Base-by-base conservation (phyloP, 768 basidiomycete genomes). In the Pleurotus djamor region DNA sequence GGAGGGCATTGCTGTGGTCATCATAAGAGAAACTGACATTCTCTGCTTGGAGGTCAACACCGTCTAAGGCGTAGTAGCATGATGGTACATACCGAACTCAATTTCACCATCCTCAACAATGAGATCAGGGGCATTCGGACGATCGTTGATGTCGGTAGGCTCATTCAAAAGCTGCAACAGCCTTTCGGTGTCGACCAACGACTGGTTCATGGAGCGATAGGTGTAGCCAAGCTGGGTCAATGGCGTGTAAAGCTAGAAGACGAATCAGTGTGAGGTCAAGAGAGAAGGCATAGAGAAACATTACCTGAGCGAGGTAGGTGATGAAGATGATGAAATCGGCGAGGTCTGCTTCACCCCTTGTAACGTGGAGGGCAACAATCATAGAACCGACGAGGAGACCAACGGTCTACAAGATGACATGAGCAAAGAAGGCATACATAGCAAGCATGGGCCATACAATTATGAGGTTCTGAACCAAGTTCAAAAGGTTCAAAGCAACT, bases 11-110 rank as follows among this genome's bases (percentile, higher is more conserved):
- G 13, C 78, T 80, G 21, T 89, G 83, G 3, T 80, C 80, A 64
- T 92, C 90, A 71, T 97, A 96, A 3, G 91, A 89, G 73, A 98
- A 95, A 64, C 72, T 80, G 64, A 96, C 96, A 65, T 96, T 86
- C 32, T 93, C 90, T 92, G 60, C 4, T 28, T 28, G 21, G 21
- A 28, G 21, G 21, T 10, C 36, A 58, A 48, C 38, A 35, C 50
- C 37, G 17, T 21, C 43, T 55, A 33, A 52, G 54, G 2, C 9
- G 54, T 59, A 36, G 12, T 33, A 38, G 51, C 4, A 41, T 9
- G 9, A 21, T 12, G 12, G 17, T 12, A 74, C 83, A 45, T 54
- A 92, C 92, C 88, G 69, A 98, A 97, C 68, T 92, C 93, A 67
- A 98, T 90, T 69, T 89, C 86, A 3, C 94, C 88, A 54, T 87